Evolutionary conservation across 768 basidiomycete species (phyloP).

Genomic region (Suillus fuscotomentosus): DNA sequence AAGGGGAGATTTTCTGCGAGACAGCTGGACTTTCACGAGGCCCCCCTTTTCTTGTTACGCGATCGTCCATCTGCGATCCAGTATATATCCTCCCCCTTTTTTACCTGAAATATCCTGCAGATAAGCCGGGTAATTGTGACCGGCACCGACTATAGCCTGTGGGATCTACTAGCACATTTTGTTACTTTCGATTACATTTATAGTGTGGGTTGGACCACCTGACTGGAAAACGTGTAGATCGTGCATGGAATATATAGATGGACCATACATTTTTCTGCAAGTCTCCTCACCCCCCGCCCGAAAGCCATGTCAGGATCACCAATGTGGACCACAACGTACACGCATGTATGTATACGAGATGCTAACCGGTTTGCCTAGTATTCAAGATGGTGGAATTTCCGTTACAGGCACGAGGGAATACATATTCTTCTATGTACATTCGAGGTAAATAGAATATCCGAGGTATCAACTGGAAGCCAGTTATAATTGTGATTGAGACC

Average conservation of each 20-base stretch:
- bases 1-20: no score
- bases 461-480: background rate
- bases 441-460: background rate
- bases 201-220: background rate
- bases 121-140: no score
- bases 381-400: background rate
- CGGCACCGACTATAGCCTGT: background rate
- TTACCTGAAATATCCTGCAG: no score
- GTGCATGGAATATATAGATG: background rate
- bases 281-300: background rate
- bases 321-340: background rate
- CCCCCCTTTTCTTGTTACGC: no score
- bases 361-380: background rate
- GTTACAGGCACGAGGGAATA: background rate
- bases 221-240: background rate
- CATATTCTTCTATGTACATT: background rate
- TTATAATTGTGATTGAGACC: background rate
- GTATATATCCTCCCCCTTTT: no score
- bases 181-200: background rate
- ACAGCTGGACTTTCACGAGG: no score
- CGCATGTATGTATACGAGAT: background rate
- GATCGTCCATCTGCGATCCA: no score
- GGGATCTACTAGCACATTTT: background rate
- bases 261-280: background rate
- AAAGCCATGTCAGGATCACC: background rate